phyloP scores from a whole-genome alignment of 805 yeast species.

The Metschnikowia orientalis region DNA sequence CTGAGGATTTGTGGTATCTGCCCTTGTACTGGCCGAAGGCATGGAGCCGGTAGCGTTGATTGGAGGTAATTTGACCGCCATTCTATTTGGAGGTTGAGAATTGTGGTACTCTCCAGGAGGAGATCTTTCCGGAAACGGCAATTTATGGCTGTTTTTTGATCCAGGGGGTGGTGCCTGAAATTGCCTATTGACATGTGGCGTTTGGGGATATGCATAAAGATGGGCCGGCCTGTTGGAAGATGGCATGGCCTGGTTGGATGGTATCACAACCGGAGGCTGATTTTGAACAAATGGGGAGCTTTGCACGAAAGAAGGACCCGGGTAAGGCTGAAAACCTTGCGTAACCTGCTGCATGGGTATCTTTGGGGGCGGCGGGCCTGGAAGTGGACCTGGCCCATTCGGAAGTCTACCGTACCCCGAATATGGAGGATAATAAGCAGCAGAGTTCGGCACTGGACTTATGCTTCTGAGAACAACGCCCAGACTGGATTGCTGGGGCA shows the following conservation, averaged over 20 bases:
- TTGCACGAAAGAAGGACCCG: conserved; percentile 1
- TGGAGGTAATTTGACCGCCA: conserved; percentile 4
- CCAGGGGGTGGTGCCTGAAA: too few species aligned
- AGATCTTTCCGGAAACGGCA: too few species aligned
- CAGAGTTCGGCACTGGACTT: conserved; percentile 1
- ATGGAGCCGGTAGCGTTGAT: neutral
- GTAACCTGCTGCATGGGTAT: conserved; percentile 1
- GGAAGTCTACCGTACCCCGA: conserved; percentile 34
- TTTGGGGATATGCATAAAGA: conserved; percentile 2
- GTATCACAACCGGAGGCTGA: conserved; percentile 4
- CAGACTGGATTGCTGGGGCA: conserved; percentile 5
- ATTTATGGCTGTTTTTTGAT: too few species aligned
- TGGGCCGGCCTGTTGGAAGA: conserved; percentile 2
- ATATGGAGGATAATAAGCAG: conserved; percentile 30
- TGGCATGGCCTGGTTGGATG: conserved; percentile 3
- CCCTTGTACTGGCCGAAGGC: too few species aligned
- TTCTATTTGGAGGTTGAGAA: too few species aligned
- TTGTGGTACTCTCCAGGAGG: too few species aligned
- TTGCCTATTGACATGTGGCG: conserved; percentile 1
- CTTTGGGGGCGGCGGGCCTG: conserved; percentile 37
- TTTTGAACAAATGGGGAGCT: conserved; percentile 2
- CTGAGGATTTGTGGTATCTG: too few species aligned
- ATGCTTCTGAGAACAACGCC: too few species aligned
- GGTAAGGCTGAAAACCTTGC: conserved; percentile 2
- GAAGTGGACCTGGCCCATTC: conserved; percentile 41